These are phyloP conservation scores for Stentor coeruleus DNA, from an alignment of 73 alveolate species.

Conservation along the genomic window DNA sequence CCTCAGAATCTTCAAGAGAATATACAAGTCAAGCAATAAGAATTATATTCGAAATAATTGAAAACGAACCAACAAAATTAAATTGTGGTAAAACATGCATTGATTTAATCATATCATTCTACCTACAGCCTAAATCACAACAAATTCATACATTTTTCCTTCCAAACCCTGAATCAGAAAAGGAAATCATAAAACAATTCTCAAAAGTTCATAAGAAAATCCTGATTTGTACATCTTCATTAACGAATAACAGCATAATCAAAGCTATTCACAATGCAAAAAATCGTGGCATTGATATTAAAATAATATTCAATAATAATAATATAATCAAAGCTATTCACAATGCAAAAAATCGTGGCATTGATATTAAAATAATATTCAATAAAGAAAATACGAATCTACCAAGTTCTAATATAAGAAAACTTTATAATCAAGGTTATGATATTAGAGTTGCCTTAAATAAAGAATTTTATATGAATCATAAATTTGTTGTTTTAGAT, in stretches of 20 bases:
- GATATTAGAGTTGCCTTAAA: slow-evolving; percentile 80
- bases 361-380: too few relatives aligned
- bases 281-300: slow-evolving; percentile 20
- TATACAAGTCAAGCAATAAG: too few relatives aligned
- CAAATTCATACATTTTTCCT: not conserved
- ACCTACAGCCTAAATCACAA: not conserved
- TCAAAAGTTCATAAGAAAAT: not conserved
- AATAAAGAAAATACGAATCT: too few relatives aligned
- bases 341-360: slow-evolving; percentile 66
- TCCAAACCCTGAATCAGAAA: not conserved
- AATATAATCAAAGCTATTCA: too few relatives aligned
- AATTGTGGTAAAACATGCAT: not conserved
- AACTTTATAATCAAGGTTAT: slow-evolving; percentile 70
- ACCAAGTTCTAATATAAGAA: too few relatives aligned
- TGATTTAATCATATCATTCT: not conserved
- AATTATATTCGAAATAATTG: not conserved
- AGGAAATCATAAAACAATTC: not conserved
- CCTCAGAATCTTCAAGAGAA: too few relatives aligned
- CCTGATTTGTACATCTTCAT: not conserved
- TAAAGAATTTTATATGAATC: slow-evolving; percentile 87
- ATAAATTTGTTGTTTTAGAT: slow-evolving; percentile 89
- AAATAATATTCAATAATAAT: slow-evolving; percentile 90
- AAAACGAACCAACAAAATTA: not conserved
- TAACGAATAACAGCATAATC: not conserved
- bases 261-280: not conserved